Base-by-base conservation (phyloP, 345 rosid species). In the Excoecaria agallocha region DNA sequence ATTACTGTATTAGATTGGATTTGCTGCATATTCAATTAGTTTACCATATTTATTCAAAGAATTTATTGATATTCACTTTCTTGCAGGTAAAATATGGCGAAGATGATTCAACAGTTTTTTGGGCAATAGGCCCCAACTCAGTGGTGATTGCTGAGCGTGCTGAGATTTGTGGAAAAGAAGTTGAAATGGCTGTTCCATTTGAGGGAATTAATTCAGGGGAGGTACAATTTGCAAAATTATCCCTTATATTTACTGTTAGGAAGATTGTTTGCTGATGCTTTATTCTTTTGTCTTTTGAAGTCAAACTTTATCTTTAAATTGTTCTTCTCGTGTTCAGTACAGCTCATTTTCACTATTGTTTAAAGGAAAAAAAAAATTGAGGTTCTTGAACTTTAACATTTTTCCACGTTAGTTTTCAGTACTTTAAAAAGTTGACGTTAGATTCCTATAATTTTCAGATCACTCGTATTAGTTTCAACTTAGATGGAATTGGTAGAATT, bases 101-200 rank as follows among this genome's bases (percentile, higher is more conserved):
- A 43, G 97, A 95, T 82, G 99, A 95, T 83, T 92, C 99, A 4
- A 93, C 98, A 0, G 83, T 74, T 62, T 91, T 93, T 82, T 95
- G 99, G 99, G 99, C 98, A 22, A 70, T 90, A 57, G 99, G 99
- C 52, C 88, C 89, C n/a, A 93, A 87, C 67, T 85, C 80, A 2
- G 55, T 94, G 55, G 84, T 91, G 60, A 84, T 95, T 69, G 97
- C 99, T 19, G 83, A 81, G 75, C 91, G 85, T 59, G 89, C 97
- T 16, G 88, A 88, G 73, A 85, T 83, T 77, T 91, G 97, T 65
- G 99, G 99, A 71, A 83, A 85, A 60, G 94, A 93, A 77, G 86
- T 95, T 46, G 97, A 93, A 74, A 84, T 95, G 90, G 86, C 85
- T 69, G 92, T 95, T 85, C 99, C 99, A 19, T 91, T 95, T 73